Evolutionary conservation across 306 rosid genomes (phyloP).

Genomic region (Datisca glomerata): DNA sequence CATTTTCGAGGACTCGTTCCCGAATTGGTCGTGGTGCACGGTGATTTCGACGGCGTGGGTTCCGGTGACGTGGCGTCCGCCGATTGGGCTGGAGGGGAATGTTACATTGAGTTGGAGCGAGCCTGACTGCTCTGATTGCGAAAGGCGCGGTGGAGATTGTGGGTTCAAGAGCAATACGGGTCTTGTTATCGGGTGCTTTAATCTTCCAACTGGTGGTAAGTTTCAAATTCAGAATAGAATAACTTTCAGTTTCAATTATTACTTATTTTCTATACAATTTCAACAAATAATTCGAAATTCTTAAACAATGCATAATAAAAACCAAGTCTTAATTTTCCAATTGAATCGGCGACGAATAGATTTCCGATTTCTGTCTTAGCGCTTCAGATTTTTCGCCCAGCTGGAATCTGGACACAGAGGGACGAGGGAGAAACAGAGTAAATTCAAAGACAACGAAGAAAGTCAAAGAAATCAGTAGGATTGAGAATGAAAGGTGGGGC

Average conservation of each 20-base stretch:
- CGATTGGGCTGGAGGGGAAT: constrained; percentile 1
- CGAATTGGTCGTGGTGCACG: constrained; percentile 10
- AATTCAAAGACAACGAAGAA: neutral
- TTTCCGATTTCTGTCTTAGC: too few relatives aligned
- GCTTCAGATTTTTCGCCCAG: neutral
- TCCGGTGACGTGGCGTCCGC: constrained; percentile 13
- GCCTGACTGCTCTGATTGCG: constrained; percentile 28
- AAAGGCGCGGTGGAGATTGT: constrained; percentile 18
- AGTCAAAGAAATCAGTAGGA: too few relatives aligned
- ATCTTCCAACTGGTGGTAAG: constrained; percentile 22
- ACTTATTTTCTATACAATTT: too few relatives aligned
- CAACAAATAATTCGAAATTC: too few relatives aligned
- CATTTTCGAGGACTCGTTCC: neutral
- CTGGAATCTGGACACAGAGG: neutral
- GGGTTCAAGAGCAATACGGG: constrained; percentile 11
- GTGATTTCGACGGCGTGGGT: constrained; percentile 18
- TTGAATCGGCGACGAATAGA: too few relatives aligned
- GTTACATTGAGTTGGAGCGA: constrained; percentile 28
- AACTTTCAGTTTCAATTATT: too few relatives aligned
- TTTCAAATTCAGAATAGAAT: too few relatives aligned
- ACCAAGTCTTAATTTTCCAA: too few relatives aligned
- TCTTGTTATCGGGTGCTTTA: constrained; percentile 19
- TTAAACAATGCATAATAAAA: too few relatives aligned
- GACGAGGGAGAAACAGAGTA: neutral
- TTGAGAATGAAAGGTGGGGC: too few relatives aligned